phyloP scores from a whole-genome alignment of 2,329 filamentous ascomycete species.

The Penicillium sp. region DNA sequence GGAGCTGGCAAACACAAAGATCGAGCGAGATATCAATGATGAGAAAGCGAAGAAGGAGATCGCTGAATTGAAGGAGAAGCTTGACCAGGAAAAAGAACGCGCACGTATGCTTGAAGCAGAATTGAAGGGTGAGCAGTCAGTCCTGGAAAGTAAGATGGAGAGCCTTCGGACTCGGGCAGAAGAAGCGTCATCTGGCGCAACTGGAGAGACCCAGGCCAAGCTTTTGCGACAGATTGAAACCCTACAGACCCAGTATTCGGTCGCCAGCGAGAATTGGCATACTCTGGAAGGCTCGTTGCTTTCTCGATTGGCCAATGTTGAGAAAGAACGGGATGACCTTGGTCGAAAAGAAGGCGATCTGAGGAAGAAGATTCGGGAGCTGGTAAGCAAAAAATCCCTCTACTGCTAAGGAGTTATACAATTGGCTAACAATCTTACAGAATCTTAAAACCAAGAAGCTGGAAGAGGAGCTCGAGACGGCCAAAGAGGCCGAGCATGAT shows the following conservation, averaged over 20 bases:
- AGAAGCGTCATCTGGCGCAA: slow-evolving; percentile 79
- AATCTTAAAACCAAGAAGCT: slow-evolving; percentile 66
- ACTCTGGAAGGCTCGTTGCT: slow-evolving; percentile 87
- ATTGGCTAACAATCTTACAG: slow-evolving; percentile 39
- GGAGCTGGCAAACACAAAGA: slow-evolving; percentile 63
- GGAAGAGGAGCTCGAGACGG: slow-evolving; percentile 79
- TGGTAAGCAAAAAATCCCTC: slow-evolving; percentile 53
- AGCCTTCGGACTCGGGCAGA: slow-evolving; percentile 81
- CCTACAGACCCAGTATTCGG: slow-evolving; percentile 89
- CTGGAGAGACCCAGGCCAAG: slow-evolving; percentile 83
- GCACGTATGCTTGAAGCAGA: slow-evolving; percentile 70
- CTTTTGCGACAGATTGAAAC: slow-evolving; percentile 92
- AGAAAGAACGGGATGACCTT: slow-evolving; percentile 89
- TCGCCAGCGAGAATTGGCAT: slow-evolving; percentile 97
- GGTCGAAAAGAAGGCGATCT: slow-evolving; percentile 80
- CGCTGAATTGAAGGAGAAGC: slow-evolving; percentile 70
- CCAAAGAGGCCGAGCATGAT: slow-evolving; percentile 48
- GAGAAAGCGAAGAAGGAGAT: slow-evolving; percentile 70
- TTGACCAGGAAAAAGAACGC: slow-evolving; percentile 71
- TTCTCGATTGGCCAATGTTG: slow-evolving; percentile 71
- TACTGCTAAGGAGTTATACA: background rate
- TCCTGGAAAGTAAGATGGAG: slow-evolving; percentile 87
- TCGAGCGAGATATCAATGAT: slow-evolving; percentile 73
- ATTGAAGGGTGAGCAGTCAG: slow-evolving; percentile 71
- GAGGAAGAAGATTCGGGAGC: slow-evolving; percentile 83